These are phyloP conservation scores for Alternaria arbusti DNA, from an alignment of 2,329 filamentous ascomycete genomes.

Conservation along the genomic window DNA sequence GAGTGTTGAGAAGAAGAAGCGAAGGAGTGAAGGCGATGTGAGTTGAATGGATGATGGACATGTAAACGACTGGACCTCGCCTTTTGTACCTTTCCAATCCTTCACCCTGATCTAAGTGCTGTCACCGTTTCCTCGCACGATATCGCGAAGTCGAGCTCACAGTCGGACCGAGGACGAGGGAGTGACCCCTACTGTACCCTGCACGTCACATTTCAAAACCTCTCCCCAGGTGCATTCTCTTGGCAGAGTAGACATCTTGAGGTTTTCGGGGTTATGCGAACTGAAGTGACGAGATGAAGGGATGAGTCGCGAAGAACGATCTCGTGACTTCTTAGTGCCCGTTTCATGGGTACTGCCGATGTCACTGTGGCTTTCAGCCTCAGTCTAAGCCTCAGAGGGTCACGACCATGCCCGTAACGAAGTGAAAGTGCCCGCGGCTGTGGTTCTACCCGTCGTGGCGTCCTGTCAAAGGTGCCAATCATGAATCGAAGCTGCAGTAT, in stretches of 20 bases:
- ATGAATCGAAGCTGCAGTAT: not conserved
- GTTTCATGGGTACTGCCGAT: not conserved
- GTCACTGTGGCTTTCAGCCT: not conserved
- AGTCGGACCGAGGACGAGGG: not conserved
- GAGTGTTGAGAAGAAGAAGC: not conserved
- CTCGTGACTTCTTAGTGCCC: not conserved
- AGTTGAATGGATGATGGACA: not conserved
- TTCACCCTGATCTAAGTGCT: not conserved
- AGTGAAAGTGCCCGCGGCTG: not conserved
- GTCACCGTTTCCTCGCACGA: not conserved
- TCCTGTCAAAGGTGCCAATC: not conserved
- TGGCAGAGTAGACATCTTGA: slow-evolving; percentile 1
- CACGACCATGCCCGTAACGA: not conserved
- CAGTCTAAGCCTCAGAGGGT: not conserved
- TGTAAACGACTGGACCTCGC: not conserved
- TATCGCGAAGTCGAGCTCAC: not conserved
- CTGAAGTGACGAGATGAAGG: not conserved
- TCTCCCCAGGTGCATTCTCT: not conserved
- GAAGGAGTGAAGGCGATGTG: not conserved
- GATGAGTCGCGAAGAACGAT: not conserved
- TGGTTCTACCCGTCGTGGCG: not conserved
- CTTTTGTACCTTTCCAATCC: not conserved
- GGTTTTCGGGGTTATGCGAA: slow-evolving; percentile 1
- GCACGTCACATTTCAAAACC: slow-evolving; percentile 3
- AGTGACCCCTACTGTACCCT: not conserved